Conservation (phyloP, 1,139 yeast species). For the Meyerozyma carpophila region DNA sequence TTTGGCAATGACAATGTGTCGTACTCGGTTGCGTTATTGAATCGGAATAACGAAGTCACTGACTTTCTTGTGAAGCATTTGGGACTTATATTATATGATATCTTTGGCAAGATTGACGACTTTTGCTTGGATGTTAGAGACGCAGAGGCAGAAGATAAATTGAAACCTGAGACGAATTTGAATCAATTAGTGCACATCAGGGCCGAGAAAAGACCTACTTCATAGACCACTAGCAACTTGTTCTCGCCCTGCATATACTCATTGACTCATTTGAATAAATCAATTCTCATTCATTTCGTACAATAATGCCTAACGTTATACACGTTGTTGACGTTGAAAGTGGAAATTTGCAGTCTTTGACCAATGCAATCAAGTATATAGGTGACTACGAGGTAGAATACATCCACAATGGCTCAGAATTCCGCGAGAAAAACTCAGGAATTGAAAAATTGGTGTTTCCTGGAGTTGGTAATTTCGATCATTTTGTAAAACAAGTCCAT, state of each 20-base stretch:
- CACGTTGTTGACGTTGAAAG: conserved; percentile 91
- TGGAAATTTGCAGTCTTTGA: conserved; percentile 85
- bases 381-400: conserved; percentile 59
- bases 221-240: not conserved
- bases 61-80: conserved; percentile 26
- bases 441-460: conserved; percentile 68
- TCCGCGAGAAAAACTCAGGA: conserved; percentile 28
- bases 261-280: not conserved
- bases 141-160: conserved; percentile 9
- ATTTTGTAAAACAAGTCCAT: conserved; percentile 69
- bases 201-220: conserved; percentile 17
- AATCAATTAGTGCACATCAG: conserved; percentile 29
- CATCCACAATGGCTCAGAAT: conserved; percentile 37
- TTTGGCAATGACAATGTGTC: conserved; percentile 34
- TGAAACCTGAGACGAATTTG: conserved; percentile 13
- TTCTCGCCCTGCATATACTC: not conserved
- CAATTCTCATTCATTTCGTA: not conserved
- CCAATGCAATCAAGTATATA: conserved; percentile 74
- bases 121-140: conserved; percentile 20
- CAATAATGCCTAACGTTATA: conserved; percentile 33
- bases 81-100: conserved; percentile 28
- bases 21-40: conserved; percentile 26
- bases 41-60: conserved; percentile 28
- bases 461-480: conserved; percentile 96
- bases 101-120: conserved; percentile 28